Evolutionary conservation across 2,329 filamentous ascomycete genomes (phyloP).

Genomic region (Microascus cirrosus): DNA sequence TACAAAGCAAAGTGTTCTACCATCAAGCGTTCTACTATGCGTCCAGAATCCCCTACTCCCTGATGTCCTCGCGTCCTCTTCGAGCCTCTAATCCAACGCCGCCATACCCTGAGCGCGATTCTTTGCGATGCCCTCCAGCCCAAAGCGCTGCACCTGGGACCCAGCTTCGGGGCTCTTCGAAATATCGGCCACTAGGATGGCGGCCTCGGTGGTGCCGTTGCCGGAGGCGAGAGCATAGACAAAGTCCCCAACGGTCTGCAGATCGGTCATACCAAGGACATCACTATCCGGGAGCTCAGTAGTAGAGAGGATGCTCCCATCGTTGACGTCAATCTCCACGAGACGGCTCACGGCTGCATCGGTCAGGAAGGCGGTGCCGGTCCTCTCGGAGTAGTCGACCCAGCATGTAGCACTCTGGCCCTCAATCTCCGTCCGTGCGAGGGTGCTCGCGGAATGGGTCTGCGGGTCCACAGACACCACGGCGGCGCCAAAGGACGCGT

Average conservation of each 20-base stretch:
- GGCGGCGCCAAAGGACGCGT: slow-evolving; percentile 45
- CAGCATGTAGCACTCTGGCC: slow-evolving; percentile 48
- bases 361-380: slow-evolving; percentile 44
- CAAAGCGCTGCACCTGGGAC: slow-evolving; percentile 20
- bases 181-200: slow-evolving; percentile 25
- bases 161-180: slow-evolving; percentile 7
- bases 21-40: no score
- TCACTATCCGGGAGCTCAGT: slow-evolving; percentile 31
- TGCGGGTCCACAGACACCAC: slow-evolving; percentile 29
- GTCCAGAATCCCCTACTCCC: no score
- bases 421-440: slow-evolving; percentile 27
- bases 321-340: slow-evolving; percentile 40
- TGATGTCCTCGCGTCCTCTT: no score
- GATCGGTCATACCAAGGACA: slow-evolving; percentile 44
- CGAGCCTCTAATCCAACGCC: background rate
- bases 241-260: slow-evolving; percentile 38
- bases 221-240: slow-evolving; percentile 47
- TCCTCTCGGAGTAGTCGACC: slow-evolving; percentile 32
- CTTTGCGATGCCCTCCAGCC: slow-evolving; percentile 13
- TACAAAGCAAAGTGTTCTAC: no score
- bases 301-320: slow-evolving; percentile 32
- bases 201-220: slow-evolving; percentile 27
- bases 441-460: slow-evolving; percentile 18
- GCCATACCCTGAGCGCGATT: slow-evolving; percentile 19
- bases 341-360: slow-evolving; percentile 41